These are phyloP conservation scores for Flaveria bidentis DNA, from an alignment of 129 eudicot species.

Conservation along the genomic window DNA sequence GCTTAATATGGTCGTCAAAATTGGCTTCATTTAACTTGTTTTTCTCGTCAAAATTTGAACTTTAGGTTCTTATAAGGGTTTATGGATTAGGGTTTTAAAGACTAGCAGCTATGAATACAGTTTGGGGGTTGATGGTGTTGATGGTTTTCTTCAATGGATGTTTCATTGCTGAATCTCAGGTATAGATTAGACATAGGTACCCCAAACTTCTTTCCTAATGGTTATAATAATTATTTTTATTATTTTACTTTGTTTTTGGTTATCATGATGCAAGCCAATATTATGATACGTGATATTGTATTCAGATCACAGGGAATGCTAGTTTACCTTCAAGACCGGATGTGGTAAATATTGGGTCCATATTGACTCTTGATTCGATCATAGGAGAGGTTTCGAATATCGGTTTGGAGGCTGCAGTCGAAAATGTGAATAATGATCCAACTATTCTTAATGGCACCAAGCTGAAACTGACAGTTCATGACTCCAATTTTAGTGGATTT, in stretches of 20 bases:
- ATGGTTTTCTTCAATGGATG: slow-evolving; percentile 20
- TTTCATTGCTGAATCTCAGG: slow-evolving; percentile 18
- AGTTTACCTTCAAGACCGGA: slow-evolving; percentile 47
- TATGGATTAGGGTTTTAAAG: slow-evolving; percentile 23
- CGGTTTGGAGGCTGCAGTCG: slow-evolving; percentile 61
- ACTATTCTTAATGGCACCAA: slow-evolving; percentile 52
- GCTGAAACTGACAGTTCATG: slow-evolving; percentile 45
- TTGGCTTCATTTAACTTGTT: slow-evolving; percentile 8
- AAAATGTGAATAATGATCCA: slow-evolving; percentile 58
- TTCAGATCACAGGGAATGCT: slow-evolving; percentile 25
- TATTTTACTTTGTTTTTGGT: background rate
- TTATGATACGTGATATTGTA: background rate
- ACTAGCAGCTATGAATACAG: slow-evolving; percentile 20
- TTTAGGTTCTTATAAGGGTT: slow-evolving; percentile 23
- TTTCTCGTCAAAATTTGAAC: background rate
- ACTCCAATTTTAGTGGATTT: slow-evolving; percentile 57
- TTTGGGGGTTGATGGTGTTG: slow-evolving; percentile 29
- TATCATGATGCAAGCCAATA: background rate
- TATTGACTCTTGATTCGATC: slow-evolving; percentile 48
- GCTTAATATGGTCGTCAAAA: background rate
- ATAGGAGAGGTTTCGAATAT: slow-evolving; percentile 60
- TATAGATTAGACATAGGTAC: background rate
- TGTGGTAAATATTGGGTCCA: slow-evolving; percentile 53
- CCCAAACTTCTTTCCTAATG: background rate
- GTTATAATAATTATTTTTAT: background rate